These are phyloP conservation scores for Helminthosporium solani DNA, from an alignment of 2,329 filamentous ascomycete genomes.

Conservation along the genomic window DNA sequence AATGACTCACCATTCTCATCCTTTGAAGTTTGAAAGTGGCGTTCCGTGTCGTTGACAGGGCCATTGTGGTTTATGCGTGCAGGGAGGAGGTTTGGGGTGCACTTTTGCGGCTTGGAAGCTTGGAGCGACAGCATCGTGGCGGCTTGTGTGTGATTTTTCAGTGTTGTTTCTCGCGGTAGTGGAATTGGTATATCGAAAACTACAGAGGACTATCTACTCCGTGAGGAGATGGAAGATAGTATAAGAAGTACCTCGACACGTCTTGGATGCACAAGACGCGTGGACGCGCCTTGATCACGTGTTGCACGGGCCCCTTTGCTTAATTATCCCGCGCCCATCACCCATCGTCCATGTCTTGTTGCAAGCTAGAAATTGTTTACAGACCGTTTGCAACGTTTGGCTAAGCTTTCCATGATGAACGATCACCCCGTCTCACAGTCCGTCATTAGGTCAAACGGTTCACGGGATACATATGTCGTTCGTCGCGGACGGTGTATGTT, in stretches of 20 bases:
- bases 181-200: too few species aligned
- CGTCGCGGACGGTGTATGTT: too few species aligned
- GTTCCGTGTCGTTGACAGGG: slow-evolving; percentile 60
- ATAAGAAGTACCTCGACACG: not conserved
- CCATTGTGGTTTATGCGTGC: slow-evolving; percentile 80
- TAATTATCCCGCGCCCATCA: too few species aligned
- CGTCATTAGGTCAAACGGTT: too few species aligned
- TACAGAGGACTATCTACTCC: too few species aligned
- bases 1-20: slow-evolving; percentile 40
- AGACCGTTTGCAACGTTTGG: too few species aligned
- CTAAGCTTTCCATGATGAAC: too few species aligned
- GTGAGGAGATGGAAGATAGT: too few species aligned
- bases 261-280: not conserved
- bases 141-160: not conserved
- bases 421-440: too few species aligned
- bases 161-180: not conserved
- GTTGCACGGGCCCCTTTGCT: not conserved
- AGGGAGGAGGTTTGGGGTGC: slow-evolving; percentile 72
- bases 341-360: too few species aligned
- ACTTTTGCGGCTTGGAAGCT: slow-evolving; percentile 36
- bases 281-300: not conserved
- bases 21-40: slow-evolving; percentile 69
- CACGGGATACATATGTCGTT: too few species aligned
- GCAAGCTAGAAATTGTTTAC: too few species aligned
- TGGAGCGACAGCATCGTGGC: slow-evolving; percentile 49